Percentiles rank a stretch among this genome's conserved stretches.
phyloP scores from a whole-genome alignment of 768 basidiomycete genomes.

The Suillus hirtellus region DNA sequence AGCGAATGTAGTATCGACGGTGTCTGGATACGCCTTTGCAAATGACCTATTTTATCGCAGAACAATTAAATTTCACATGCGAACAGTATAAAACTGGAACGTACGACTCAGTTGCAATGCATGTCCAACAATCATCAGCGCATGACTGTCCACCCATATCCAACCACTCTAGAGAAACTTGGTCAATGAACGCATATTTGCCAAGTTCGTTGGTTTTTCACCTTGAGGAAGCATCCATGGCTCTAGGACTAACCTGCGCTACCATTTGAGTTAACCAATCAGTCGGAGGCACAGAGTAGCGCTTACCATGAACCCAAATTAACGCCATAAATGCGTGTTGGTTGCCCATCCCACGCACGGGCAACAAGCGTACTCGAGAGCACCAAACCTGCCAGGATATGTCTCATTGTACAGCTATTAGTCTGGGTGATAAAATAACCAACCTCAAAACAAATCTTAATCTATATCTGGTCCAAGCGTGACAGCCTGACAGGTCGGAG shows the following conservation, averaged over 20 bases:
- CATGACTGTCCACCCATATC: slow-evolving; percentile 73
- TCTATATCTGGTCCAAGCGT: not conserved
- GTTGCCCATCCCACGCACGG: slow-evolving; percentile 20
- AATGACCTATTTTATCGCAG: slow-evolving; percentile 45
- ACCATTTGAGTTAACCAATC: slow-evolving; percentile 9
- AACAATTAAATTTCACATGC: not conserved
- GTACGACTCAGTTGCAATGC: slow-evolving; percentile 73
- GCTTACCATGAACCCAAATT: slow-evolving; percentile 67
- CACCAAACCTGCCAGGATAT: slow-evolving; percentile 14
- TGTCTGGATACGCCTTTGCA: slow-evolving; percentile 57
- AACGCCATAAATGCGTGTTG: slow-evolving; percentile 65
- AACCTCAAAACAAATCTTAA: not conserved
- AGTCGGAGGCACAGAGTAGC: not conserved
- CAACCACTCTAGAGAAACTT: slow-evolving; percentile 55
- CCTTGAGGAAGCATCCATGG: slow-evolving; percentile 82
- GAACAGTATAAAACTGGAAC: not conserved
- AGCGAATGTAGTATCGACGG: slow-evolving; percentile 58
- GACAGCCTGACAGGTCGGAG: not conserved
- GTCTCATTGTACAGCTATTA: slow-evolving; percentile 19
- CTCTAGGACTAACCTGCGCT: slow-evolving; percentile 67
- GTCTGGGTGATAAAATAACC: not conserved
- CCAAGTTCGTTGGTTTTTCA: slow-evolving; percentile 18
- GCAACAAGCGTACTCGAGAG: slow-evolving; percentile 21
- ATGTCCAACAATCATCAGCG: slow-evolving; percentile 50
- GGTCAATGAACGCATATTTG: not conserved